phyloP scores from a whole-genome alignment of 1,284 basidiomycete genomes.

The Ceratobasidium sp. region DNA sequence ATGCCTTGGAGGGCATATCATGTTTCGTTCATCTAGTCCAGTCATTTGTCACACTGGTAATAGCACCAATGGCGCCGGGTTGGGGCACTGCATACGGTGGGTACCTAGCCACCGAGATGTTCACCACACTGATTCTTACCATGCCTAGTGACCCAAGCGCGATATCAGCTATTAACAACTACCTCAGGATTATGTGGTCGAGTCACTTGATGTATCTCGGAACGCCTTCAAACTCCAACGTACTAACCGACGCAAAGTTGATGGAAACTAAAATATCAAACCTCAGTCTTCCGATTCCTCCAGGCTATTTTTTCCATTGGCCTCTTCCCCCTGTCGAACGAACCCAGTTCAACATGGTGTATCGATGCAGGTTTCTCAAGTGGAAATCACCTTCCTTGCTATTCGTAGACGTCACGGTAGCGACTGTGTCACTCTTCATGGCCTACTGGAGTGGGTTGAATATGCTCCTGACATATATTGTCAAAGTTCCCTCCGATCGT shows the following conservation, averaged over 20 bases:
- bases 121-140: too few relatives aligned
- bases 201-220: background rate
- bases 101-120: too few relatives aligned
- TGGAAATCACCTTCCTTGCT: background rate
- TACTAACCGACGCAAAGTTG: background rate
- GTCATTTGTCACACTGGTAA: too few relatives aligned
- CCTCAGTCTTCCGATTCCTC: background rate
- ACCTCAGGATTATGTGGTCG: background rate
- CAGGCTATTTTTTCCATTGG: conserved; percentile 1
- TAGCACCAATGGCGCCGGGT: too few relatives aligned
- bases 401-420: background rate
- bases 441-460: background rate
- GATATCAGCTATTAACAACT: background rate
- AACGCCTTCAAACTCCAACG: background rate
- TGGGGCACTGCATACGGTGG: too few relatives aligned
- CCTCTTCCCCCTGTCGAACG: background rate
- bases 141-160: background rate
- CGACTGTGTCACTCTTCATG: background rate
- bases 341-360: background rate
- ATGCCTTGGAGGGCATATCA: too few relatives aligned
- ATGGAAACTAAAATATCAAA: background rate
- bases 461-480: background rate
- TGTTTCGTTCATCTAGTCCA: too few relatives aligned
- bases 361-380: background rate
- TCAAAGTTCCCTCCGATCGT: background rate